phyloP scores from a whole-genome alignment of 257 asterid species.

The Nicotiana tabacum region DNA sequence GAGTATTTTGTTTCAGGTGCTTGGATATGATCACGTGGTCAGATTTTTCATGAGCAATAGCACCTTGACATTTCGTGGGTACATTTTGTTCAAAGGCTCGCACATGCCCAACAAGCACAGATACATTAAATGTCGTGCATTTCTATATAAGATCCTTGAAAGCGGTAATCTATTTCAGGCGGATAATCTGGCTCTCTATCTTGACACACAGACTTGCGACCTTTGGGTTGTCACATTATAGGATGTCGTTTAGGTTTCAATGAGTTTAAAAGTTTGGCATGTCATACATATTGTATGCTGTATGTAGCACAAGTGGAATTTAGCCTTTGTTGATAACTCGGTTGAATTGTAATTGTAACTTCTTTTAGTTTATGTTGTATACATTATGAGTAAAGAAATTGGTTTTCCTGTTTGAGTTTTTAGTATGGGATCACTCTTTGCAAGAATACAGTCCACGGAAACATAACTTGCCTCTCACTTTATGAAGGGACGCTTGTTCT shows the following conservation, averaged over 20 bases:
- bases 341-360: background rate
- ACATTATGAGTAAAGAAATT: background rate
- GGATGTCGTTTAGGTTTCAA: background rate
- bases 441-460: background rate
- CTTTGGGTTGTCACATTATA: background rate
- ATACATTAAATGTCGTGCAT: background rate
- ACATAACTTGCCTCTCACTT: too few relatives aligned
- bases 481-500: too few relatives aligned
- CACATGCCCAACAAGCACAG: background rate
- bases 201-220: background rate
- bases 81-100: background rate
- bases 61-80: background rate
- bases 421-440: too few relatives aligned
- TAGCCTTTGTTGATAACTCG: background rate
- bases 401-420: background rate
- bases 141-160: background rate
- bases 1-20: background rate
- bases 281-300: background rate
- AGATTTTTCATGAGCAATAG: background rate
- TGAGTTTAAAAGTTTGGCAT: background rate
- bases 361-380: background rate
- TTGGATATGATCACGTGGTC: background rate
- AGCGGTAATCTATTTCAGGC: background rate
- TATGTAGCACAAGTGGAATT: background rate
- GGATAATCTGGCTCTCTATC: background rate